Evolutionary conservation across 164 flowering plant genomes (phyloP).

Genomic region (Macadamia tetraphylla): DNA sequence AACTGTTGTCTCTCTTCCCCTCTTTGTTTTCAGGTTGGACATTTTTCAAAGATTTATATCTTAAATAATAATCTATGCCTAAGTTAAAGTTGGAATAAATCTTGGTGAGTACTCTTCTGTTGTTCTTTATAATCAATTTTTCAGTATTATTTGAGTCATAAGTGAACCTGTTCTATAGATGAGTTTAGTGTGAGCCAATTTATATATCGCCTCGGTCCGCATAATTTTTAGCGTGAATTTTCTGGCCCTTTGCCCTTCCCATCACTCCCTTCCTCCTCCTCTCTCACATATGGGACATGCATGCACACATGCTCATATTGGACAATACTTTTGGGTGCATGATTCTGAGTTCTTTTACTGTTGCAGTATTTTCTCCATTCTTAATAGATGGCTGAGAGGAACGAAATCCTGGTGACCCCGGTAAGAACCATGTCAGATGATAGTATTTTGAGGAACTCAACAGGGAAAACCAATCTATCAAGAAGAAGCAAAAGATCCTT

Average conservation of each 20-base stretch:
- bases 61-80: background rate
- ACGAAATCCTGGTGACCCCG: constrained; percentile 17
- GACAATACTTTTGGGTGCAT: constrained; percentile 10
- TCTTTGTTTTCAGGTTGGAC: constrained; percentile 4
- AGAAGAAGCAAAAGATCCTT: constrained; percentile 26
- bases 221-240: too few species aligned
- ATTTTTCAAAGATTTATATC: constrained; percentile 4
- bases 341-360: constrained; percentile 10
- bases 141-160: too few species aligned
- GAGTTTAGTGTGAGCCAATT: too few species aligned
- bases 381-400: constrained; percentile 29
- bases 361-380: background rate
- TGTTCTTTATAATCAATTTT: background rate
- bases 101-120: background rate
- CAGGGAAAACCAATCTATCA: constrained; percentile 23
- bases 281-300: background rate
- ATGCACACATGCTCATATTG: background rate
- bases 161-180: too few species aligned
- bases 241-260: too few species aligned
- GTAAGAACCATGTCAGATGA: constrained; percentile 12
- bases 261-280: too few species aligned
- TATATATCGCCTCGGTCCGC: too few species aligned
- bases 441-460: constrained; percentile 28
- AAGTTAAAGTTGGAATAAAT: background rate
- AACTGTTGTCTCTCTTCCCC: too few species aligned